phyloP scores from a whole-genome alignment of 1,284 basidiomycete genomes.

The Sanguinoderma infundibulare region DNA sequence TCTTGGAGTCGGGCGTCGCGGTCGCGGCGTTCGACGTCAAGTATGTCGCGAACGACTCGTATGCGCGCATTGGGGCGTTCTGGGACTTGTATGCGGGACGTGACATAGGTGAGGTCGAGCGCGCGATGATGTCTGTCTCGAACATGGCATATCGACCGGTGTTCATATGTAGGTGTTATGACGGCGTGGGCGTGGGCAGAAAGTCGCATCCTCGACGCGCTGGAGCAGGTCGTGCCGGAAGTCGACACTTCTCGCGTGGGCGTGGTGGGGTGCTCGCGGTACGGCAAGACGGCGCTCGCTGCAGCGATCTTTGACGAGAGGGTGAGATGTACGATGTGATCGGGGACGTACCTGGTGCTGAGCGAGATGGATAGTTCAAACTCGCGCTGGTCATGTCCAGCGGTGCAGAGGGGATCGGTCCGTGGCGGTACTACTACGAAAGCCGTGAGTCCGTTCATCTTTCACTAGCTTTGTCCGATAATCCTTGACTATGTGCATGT shows the following conservation, averaged over 20 bases:
- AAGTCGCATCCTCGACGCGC: constrained; percentile 17
- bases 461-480: too few species aligned
- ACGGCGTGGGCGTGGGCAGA: constrained; percentile 22
- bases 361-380: constrained; percentile 6
- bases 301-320: constrained; percentile 20
- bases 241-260: constrained; percentile 16
- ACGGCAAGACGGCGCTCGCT: constrained; percentile 20
- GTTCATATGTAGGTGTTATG: constrained; percentile 9
- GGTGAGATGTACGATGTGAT: neutral
- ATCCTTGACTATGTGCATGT: too few species aligned
- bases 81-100: constrained; percentile 17
- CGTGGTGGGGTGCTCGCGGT: constrained; percentile 18
- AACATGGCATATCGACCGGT: neutral
- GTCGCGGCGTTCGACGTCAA: constrained; percentile 18
- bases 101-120: constrained; percentile 15
- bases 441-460: constrained; percentile 6
- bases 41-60: constrained; percentile 16
- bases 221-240: constrained; percentile 17
- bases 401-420: constrained; percentile 20
- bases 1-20: constrained; percentile 18
- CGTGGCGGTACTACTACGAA: constrained; percentile 23
- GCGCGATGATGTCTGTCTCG: neutral
- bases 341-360: neutral
- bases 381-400: constrained; percentile 17
- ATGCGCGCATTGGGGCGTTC: constrained; percentile 15